Evolutionary conservation across 2,329 filamentous ascomycete species (phyloP), one percentile per base, ranked within the genome.

Genomic region (Blastomyces percursus): DNA sequence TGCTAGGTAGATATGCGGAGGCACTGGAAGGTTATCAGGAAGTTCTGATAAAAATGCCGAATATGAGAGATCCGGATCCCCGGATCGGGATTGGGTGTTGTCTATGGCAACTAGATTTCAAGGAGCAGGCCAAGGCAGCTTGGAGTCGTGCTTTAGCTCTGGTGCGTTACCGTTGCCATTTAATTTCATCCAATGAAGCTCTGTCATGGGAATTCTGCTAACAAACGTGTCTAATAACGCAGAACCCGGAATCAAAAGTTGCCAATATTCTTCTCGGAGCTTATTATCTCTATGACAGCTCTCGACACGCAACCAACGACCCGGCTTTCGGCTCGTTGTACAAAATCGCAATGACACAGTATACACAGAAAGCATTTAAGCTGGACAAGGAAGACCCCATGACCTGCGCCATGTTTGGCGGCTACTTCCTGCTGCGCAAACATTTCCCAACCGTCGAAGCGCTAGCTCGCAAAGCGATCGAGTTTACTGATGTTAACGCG

Each of bases 71-170:
- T 71, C 94, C 94, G 0, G 94, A 99, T 74, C 95, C 94, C 68
- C 85, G 95, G 69, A 93, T 99, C 68, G 94, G 94, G 62, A 93
- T 99, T 71, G 94, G 94, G 55, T 94, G 91, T 75, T 99, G 94
- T 79, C 88, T 96, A 74, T 99, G 95, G 94, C 90, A 96, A 74
- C 81, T 99, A 35, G 92, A 92, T 12, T 91, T 90, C 79, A 96
- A 95, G 74, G 90, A 96, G 42, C 91, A 96, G 70, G 94, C 95
- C 8, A 93, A 90, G 72, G 79, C 81, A 57, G 93, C 94, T 14
- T 99, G 94, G 94, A 89, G 96, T 72, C 83, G 94, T 66, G 86
- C 88, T 14, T 77, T 96, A 35, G 90, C 95, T 72, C 82, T 96
- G 71, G 78, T 80, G 85, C 82, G 71, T 69, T 42, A 11, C 2